phyloP scores from a whole-genome alignment of 257 asterid genomes.

The Solanum chmielewskii region DNA sequence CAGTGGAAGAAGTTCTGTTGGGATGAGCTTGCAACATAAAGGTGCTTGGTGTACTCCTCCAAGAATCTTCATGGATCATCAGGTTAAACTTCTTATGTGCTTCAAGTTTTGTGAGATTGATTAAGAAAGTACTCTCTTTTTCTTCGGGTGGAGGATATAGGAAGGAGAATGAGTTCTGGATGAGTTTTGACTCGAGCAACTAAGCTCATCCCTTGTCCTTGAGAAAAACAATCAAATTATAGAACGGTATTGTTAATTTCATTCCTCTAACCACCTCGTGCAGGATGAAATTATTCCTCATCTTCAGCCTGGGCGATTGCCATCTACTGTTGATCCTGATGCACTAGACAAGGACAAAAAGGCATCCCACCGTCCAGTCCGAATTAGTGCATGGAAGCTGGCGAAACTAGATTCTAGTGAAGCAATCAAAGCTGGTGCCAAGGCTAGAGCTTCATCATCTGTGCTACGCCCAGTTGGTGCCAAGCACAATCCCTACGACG shows the following conservation, averaged over 20 bases:
- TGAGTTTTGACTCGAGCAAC: not conserved
- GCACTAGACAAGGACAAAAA: constrained; percentile 53
- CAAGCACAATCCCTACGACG: constrained; percentile 39
- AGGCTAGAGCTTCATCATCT: constrained; percentile 91
- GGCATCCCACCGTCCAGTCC: constrained; percentile 55
- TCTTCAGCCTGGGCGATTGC: constrained; percentile 83
- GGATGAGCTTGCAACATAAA: constrained; percentile 79
- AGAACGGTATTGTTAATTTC: not conserved
- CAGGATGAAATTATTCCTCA: constrained; percentile 91
- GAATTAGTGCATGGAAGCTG: constrained; percentile 95
- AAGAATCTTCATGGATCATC: constrained; percentile 90
- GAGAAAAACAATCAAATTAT: not conserved
- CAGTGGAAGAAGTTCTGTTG: constrained; percentile 93
- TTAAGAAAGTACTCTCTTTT: not conserved
- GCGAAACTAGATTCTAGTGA: constrained; percentile 77
- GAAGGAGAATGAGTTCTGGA: not conserved
- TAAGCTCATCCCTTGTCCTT: not conserved
- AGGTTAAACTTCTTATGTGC: constrained; percentile 27
- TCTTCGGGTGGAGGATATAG: not conserved
- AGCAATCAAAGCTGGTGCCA: constrained; percentile 86
- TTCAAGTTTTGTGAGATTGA: not conserved
- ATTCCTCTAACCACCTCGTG: not conserved
- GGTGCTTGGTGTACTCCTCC: constrained; percentile 99
- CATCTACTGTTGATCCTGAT: constrained; percentile 93
- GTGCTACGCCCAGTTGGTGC: constrained; percentile 70